Percentiles rank a stretch among this genome's conserved stretches.
These are phyloP conservation scores for Conidiobolus incongruus DNA, from an alignment of 371 early-diverging fungal species.

Conservation along the genomic window DNA sequence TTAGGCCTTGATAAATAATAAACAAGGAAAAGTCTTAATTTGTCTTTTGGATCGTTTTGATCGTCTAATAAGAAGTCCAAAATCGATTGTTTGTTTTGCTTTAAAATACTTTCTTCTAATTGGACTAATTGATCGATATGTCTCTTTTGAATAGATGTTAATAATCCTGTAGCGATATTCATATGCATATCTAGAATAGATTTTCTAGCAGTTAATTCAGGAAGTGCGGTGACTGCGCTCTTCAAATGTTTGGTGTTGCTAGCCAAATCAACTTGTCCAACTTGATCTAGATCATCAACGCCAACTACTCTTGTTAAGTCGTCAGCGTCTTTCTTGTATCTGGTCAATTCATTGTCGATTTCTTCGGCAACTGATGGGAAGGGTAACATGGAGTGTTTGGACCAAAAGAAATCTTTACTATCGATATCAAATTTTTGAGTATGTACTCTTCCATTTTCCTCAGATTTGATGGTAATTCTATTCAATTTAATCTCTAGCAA, in stretches of 20 bases:
- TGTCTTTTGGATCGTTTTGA: slow-evolving; percentile 70
- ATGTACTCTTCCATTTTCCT: slow-evolving; percentile 36
- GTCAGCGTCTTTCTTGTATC: slow-evolving; percentile 85
- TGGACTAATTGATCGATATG: slow-evolving; percentile 89
- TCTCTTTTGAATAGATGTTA: slow-evolving; percentile 82
- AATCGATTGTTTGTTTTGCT: slow-evolving; percentile 49
- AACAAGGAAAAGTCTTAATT: slow-evolving; percentile 71
- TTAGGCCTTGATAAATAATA: slow-evolving; percentile 39
- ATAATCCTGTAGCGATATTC: slow-evolving; percentile 85
- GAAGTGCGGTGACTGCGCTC: slow-evolving; percentile 77
- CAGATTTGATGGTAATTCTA: slow-evolving; percentile 38
- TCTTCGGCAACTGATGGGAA: slow-evolving; percentile 96
- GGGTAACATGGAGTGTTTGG: slow-evolving; percentile 72
- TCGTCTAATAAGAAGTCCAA: slow-evolving; percentile 59
- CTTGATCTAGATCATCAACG: too few species aligned
- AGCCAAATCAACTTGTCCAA: slow-evolving; percentile 25
- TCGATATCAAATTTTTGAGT: slow-evolving; percentile 80
- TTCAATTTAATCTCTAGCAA: slow-evolving; percentile 82
- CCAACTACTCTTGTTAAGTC: slow-evolving; percentile 56
- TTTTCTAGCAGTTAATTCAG: slow-evolving; percentile 91
- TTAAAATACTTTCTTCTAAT: slow-evolving; percentile 68
- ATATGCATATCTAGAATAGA: slow-evolving; percentile 94
- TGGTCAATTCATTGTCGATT: slow-evolving; percentile 71
- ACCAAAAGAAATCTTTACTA: slow-evolving; percentile 84
- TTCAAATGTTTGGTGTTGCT: slow-evolving; percentile 69